phyloP scores from a whole-genome alignment of 2,329 filamentous ascomycete genomes.

The Phyllachora maydis region DNA sequence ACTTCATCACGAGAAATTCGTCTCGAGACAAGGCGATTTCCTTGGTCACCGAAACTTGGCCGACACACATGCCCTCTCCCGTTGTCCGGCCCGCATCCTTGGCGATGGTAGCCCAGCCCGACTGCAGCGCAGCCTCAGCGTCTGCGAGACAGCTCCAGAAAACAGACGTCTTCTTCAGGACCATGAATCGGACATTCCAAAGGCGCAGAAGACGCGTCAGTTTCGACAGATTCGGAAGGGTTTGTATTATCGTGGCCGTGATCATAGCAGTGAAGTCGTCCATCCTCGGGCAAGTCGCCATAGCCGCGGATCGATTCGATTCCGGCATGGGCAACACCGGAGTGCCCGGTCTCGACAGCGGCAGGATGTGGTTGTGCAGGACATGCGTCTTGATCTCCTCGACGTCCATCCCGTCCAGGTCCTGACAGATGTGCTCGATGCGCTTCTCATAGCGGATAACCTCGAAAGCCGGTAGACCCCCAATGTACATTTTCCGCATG shows the following conservation, averaged over 20 bases:
- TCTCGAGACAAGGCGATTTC: slow-evolving; percentile 18
- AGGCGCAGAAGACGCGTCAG: slow-evolving; percentile 51
- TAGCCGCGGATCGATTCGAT: slow-evolving; percentile 19
- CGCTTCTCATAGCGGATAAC: slow-evolving; percentile 51
- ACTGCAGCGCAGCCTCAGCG: slow-evolving; percentile 40
- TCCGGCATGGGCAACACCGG: slow-evolving; percentile 24
- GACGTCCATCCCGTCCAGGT: slow-evolving; percentile 49
- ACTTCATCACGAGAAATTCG: slow-evolving; percentile 36
- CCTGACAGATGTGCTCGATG: slow-evolving; percentile 50
- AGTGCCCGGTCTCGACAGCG: slow-evolving; percentile 28
- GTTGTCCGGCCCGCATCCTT: slow-evolving; percentile 1
- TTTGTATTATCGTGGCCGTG: slow-evolving; percentile 78
- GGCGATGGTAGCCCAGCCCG: slow-evolving; percentile 42
- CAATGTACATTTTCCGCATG: slow-evolving; percentile 30
- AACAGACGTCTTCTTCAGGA: slow-evolving; percentile 52
- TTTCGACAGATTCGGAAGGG: slow-evolving; percentile 60
- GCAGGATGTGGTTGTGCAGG: slow-evolving; percentile 56
- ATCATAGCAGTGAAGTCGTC: slow-evolving; percentile 82
- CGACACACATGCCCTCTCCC: too few species aligned
- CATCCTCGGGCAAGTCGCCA: slow-evolving; percentile 42
- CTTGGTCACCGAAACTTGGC: too few species aligned
- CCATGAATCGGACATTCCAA: slow-evolving; percentile 59
- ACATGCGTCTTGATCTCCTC: slow-evolving; percentile 84
- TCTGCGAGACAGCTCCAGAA: slow-evolving; percentile 47
- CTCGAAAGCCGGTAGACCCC: slow-evolving; percentile 44